phyloP scores from a whole-genome alignment of 495 filamentous ascomycete genomes.

The Lophiotrema nucula region DNA sequence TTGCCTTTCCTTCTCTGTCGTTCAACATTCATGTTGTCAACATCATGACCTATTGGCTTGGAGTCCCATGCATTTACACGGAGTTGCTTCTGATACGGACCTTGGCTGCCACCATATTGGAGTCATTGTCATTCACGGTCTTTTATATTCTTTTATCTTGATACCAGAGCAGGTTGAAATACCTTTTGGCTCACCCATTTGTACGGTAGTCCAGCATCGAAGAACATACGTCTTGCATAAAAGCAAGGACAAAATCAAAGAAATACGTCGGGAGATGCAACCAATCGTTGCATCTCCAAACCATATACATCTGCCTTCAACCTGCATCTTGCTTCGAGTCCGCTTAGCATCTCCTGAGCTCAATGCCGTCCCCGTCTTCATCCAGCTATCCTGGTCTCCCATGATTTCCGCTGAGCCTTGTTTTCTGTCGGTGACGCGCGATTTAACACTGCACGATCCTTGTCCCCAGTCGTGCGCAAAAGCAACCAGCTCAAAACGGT shows the following conservation, averaged over 20 bases:
- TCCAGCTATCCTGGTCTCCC: no score
- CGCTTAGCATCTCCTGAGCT: no score
- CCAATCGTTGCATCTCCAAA: background rate
- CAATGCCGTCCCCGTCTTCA: no score
- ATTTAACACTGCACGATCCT: constrained; percentile 16
- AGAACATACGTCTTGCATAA: constrained; percentile 4
- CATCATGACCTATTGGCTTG: background rate
- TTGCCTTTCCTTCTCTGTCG: background rate
- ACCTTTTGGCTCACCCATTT: constrained; percentile 22
- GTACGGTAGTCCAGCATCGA: constrained; percentile 17
- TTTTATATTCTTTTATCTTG: constrained; percentile 18
- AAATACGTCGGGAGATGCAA: constrained; percentile 9
- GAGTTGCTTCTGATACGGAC: constrained; percentile 16
- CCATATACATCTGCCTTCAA: background rate
- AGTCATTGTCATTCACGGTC: constrained; percentile 25
- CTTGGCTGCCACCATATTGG: constrained; percentile 2
- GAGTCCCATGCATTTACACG: constrained; percentile 26
- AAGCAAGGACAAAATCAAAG: constrained; percentile 10
- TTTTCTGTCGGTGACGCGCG: no score
- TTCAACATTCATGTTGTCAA: background rate
- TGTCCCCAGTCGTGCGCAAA: constrained; percentile 8
- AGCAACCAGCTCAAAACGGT: constrained; percentile 23
- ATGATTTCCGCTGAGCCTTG: background rate
- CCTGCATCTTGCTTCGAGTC: background rate
- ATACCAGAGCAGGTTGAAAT: constrained; percentile 33